phyloP scores from a whole-genome alignment of 345 rosid genomes.

The Ceriops zippeliana region DNA sequence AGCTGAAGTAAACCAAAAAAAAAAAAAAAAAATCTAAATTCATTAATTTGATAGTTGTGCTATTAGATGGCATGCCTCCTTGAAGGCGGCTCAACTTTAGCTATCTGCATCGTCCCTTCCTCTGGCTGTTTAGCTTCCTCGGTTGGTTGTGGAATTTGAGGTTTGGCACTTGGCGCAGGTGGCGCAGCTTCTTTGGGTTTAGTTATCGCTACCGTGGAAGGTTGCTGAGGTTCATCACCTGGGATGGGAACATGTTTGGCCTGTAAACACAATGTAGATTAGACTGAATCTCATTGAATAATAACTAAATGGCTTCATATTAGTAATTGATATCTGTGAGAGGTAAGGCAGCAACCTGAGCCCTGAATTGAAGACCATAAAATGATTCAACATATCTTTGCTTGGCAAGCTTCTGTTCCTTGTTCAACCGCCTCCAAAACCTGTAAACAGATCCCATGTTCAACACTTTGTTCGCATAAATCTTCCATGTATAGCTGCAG shows the following conservation, averaged over 20 bases:
- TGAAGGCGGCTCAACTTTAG: slow-evolving; percentile 2
- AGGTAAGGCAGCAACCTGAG: slow-evolving; percentile 43
- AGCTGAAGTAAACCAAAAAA: neutral
- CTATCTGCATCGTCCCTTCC: neutral
- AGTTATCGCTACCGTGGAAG: slow-evolving; percentile 10
- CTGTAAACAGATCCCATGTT: slow-evolving; percentile 81
- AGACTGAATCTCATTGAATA: neutral
- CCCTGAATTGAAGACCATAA: slow-evolving; percentile 68
- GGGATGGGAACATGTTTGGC: slow-evolving; percentile 52
- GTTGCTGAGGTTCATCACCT: slow-evolving; percentile 26
- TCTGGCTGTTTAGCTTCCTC: slow-evolving; percentile 9
- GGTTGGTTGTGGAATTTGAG: slow-evolving; percentile 3
- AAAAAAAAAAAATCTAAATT: neutral
- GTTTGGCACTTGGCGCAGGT: slow-evolving; percentile 18
- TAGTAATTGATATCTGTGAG: neutral
- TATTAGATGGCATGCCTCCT: slow-evolving; percentile 19
- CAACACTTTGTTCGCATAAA: slow-evolving; percentile 59
- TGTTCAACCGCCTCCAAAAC: slow-evolving; percentile 76
- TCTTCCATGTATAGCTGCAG: slow-evolving; percentile 91
- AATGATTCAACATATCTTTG: slow-evolving; percentile 68
- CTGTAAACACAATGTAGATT: slow-evolving; percentile 24
- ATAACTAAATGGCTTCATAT: neutral
- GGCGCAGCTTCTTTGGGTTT: slow-evolving; percentile 15
- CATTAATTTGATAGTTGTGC: neutral
- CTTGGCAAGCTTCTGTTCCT: slow-evolving; percentile 67